Conservation (phyloP, 306 rosid genomes). For the Ceratonia siliqua region DNA sequence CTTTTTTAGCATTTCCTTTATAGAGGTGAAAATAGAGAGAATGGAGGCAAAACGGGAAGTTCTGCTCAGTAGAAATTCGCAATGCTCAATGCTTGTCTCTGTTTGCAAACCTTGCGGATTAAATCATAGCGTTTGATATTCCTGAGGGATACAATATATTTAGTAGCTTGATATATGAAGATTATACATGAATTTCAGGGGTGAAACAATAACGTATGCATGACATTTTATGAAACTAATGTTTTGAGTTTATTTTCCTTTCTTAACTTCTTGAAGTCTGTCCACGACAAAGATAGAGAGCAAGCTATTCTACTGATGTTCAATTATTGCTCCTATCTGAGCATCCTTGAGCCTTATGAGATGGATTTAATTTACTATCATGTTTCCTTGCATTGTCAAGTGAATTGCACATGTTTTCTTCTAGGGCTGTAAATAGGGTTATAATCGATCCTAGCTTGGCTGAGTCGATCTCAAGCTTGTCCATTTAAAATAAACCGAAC, state of each 20-base stretch:
- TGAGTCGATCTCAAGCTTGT: too few species aligned
- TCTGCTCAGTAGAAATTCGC: neutral
- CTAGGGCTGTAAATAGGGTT: too few species aligned
- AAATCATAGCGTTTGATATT: neutral
- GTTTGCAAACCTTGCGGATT: neutral
- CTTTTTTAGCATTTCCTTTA: neutral
- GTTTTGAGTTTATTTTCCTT: neutral
- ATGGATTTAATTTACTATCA: neutral
- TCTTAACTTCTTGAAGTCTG: neutral
- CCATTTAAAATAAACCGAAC: too few species aligned
- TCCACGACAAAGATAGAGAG: neutral
- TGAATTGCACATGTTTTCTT: neutral
- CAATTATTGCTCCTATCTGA: neutral
- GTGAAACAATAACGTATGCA: neutral
- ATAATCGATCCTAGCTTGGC: too few species aligned
- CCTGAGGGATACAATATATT: neutral
- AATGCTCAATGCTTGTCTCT: neutral
- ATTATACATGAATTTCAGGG: neutral
- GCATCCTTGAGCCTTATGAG: neutral
- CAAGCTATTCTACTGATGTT: neutral
- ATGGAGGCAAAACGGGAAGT: neutral
- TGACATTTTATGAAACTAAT: neutral
- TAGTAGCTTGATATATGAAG: neutral
- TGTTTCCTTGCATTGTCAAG: neutral
- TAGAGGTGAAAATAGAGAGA: neutral